These are phyloP conservation scores for Phytophthora capsici DNA, from an alignment of 352 stramenopile genomes.

Conservation along the genomic window DNA sequence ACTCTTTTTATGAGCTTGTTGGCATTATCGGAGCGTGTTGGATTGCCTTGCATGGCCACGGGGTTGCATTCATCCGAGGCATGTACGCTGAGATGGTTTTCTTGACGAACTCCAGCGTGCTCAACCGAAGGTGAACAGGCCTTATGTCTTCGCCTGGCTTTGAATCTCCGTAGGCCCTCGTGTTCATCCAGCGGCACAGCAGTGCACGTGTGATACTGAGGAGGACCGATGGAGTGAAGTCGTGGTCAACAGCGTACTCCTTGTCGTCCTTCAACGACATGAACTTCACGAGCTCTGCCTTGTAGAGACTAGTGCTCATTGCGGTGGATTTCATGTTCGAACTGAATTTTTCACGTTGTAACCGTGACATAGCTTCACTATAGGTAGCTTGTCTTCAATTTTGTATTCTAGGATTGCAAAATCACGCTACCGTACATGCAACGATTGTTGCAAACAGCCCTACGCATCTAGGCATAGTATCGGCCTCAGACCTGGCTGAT, in stretches of 20 bases:
- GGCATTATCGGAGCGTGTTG: constrained; percentile 22
- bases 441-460: background rate
- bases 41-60: constrained; percentile 8
- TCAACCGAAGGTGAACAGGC: background rate
- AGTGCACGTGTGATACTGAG: background rate
- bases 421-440: background rate
- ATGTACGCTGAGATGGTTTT: constrained; percentile 30
- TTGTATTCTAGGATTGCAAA: background rate
- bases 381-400: background rate
- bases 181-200: constrained; percentile 20
- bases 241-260: background rate
- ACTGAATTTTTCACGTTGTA: no score
- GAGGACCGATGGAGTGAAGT: background rate
- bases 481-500: background rate
- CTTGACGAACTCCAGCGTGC: constrained; percentile 16
- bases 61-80: constrained; percentile 20
- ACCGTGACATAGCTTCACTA: background rate
- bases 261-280: constrained; percentile 9
- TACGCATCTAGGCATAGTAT: background rate
- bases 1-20: constrained; percentile 28
- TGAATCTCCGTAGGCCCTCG: background rate
- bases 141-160: constrained; percentile 13
- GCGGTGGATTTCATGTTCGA: no score
- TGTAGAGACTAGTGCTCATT: constrained; percentile 7
- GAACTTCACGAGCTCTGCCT: constrained; percentile 5